A percentile compares a stretch with the other conserved stretches of the same genome.
Evolutionary conservation across 441 rosid genomes (phyloP).

Genomic region (Pelargonium australe): DNA sequence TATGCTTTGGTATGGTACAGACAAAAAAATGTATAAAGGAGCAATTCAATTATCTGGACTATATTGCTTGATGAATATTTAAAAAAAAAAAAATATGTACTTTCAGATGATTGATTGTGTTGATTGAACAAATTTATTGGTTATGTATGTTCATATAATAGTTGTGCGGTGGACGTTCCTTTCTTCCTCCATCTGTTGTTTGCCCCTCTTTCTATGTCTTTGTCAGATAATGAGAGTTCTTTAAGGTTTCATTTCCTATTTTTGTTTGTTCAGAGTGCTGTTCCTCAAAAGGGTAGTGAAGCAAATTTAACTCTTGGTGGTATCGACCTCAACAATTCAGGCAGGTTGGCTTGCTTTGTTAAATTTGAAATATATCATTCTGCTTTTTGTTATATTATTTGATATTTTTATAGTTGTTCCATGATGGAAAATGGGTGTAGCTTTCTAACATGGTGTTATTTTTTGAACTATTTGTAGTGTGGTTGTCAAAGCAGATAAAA

Average conservation of each 20-base stretch:
- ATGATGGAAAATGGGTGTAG: conserved; percentile 19
- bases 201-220: conserved; percentile 1
- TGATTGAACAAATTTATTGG: neutral
- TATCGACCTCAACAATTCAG: conserved; percentile 99
- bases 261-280: conserved; percentile 58
- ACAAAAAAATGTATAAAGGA: neutral
- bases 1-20: neutral
- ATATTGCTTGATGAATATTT: neutral
- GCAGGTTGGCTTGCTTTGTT: conserved; percentile 89
- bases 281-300: conserved; percentile 81
- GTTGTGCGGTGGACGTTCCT: neutral
- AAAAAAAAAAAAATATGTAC: no score
- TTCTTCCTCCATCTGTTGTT: neutral
- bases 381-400: neutral
- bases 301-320: conserved; percentile 97
- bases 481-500: conserved; percentile 93
- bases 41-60: neutral
- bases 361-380: conserved; percentile 17
- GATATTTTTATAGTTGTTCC: conserved; percentile 14
- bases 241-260: conserved; percentile 20
- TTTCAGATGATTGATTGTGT: neutral
- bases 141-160: neutral
- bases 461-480: conserved; percentile 52
- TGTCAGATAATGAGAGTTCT: conserved; percentile 13
- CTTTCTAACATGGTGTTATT: conserved; percentile 27